Percentiles rank a stretch among this genome's conserved stretches.
Conservation (phyloP, 1,284 basidiomycete species). For the Melampsora americana region DNA sequence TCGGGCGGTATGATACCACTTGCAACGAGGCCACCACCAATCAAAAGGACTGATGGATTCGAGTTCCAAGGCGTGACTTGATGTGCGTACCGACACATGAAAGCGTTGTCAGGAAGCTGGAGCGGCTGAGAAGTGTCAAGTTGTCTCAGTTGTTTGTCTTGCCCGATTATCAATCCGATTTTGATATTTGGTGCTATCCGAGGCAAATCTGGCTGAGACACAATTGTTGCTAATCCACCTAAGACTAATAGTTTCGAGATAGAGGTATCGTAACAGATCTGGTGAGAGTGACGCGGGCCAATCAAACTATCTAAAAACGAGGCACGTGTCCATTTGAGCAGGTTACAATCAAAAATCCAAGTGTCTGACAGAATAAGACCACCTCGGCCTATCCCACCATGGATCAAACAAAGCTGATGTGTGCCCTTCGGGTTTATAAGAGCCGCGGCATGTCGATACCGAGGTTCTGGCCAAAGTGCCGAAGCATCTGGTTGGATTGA, state of each 20-base stretch:
- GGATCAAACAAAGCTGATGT: constrained; percentile 22
- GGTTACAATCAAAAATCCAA: constrained; percentile 37
- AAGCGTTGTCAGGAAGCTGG: neutral
- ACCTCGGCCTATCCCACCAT: constrained; percentile 38
- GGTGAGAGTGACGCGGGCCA: constrained; percentile 42
- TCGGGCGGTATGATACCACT: constrained; percentile 27
- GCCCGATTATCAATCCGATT: constrained; percentile 8
- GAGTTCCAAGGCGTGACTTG: constrained; percentile 27
- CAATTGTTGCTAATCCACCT: constrained; percentile 27
- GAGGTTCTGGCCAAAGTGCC: constrained; percentile 18
- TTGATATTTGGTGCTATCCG: constrained; percentile 34
- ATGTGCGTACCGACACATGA: constrained; percentile 39
- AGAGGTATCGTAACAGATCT: constrained; percentile 21
- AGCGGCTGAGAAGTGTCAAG: neutral
- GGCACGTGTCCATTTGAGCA: constrained; percentile 12
- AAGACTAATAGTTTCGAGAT: constrained; percentile 19
- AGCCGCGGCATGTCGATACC: constrained; percentile 34
- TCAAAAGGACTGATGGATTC: neutral
- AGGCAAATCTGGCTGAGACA: neutral
- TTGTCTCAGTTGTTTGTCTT: constrained; percentile 4
- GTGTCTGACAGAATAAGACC: constrained; percentile 19
- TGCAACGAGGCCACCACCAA: constrained; percentile 35
- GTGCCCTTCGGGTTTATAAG: constrained; percentile 4
- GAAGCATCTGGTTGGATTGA: neutral
- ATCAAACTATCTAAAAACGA: constrained; percentile 14